Percentiles rank a stretch among this genome's conserved stretches.
phyloP scores from a whole-genome alignment of 345 rosid genomes.

The Hevea brasiliensis region DNA sequence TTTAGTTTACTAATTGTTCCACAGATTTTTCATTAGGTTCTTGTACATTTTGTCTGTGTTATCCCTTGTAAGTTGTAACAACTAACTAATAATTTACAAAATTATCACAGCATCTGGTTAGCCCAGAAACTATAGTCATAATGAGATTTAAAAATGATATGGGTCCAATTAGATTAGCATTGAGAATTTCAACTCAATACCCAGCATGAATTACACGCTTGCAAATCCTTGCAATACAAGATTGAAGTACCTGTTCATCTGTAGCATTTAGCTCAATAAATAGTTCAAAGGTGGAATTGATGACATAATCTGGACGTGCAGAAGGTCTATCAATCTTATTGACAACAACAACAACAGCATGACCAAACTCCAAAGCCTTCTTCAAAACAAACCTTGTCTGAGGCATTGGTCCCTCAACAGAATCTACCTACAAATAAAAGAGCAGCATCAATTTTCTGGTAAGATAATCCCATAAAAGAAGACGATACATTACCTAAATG shows the following conservation, averaged over 20 bases:
- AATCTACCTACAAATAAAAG: slow-evolving; percentile 65
- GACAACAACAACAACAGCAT: slow-evolving; percentile 91
- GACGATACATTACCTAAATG: not conserved
- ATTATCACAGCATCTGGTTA: slow-evolving; percentile 1
- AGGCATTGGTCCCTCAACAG: slow-evolving; percentile 99
- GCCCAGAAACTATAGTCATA: not conserved
- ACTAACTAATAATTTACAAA: slow-evolving; percentile 2
- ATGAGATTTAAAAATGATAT: not conserved
- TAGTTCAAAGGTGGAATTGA: slow-evolving; percentile 94
- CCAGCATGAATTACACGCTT: not conserved
- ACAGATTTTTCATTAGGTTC: not conserved
- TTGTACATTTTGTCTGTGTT: not conserved
- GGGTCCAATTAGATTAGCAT: not conserved
- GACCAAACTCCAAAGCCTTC: slow-evolving; percentile 97
- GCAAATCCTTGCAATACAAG: slow-evolving; percentile 6
- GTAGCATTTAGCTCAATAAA: slow-evolving; percentile 94
- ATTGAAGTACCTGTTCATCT: slow-evolving; percentile 81
- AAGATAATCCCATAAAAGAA: not conserved
- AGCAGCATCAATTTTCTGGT: not conserved
- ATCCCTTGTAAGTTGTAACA: slow-evolving; percentile 11
- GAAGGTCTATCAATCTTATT: slow-evolving; percentile 96
- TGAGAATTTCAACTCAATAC: not conserved
- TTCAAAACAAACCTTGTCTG: slow-evolving; percentile 95
- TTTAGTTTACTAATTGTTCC: not conserved
- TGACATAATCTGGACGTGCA: slow-evolving; percentile 91